A percentile compares a stretch with the other conserved stretches of the same genome.
Evolutionary conservation across 192 early-diverging fungal species (phyloP).

Genomic region (Umbelopsis sp.): DNA sequence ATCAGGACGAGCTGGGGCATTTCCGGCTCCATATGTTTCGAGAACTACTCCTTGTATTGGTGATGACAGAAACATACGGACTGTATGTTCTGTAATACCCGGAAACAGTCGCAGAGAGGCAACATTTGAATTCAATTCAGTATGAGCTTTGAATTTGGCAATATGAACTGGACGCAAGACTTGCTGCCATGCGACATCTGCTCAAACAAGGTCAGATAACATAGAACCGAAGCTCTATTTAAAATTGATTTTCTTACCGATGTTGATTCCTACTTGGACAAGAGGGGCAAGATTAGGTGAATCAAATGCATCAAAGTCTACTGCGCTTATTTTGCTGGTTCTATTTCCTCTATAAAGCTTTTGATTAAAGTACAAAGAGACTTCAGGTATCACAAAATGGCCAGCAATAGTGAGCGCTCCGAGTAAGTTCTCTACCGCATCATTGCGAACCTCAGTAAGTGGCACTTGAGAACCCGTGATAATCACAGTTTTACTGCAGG

Average conservation of each 20-base stretch:
- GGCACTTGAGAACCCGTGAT: slow-evolving; percentile 98
- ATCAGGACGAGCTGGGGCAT: slow-evolving; percentile 89
- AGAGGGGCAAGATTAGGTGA: slow-evolving; percentile 89
- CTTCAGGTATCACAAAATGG: slow-evolving; percentile 97
- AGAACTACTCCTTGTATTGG: slow-evolving; percentile 91
- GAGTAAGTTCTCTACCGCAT: slow-evolving; percentile 95
- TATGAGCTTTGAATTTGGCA: slow-evolving; percentile 82
- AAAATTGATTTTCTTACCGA: slow-evolving; percentile 50
- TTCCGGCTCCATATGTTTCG: slow-evolving; percentile 97
- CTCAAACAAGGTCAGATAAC: background rate
- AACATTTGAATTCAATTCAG: slow-evolving; percentile 84
- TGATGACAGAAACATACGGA: slow-evolving; percentile 83
- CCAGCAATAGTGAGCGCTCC: slow-evolving; percentile 97
- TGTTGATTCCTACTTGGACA: slow-evolving; percentile 96
- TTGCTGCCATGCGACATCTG: slow-evolving; percentile 90
- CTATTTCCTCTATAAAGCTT: slow-evolving; percentile 93
- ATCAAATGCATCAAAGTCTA: slow-evolving; percentile 84
- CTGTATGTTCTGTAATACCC: slow-evolving; percentile 87
- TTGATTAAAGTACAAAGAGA: slow-evolving; percentile 91
- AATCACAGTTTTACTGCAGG: slow-evolving; percentile 87
- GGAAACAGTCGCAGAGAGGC: slow-evolving; percentile 91
- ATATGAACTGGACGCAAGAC: slow-evolving; percentile 86
- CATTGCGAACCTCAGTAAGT: slow-evolving; percentile 95
- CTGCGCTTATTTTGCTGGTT: slow-evolving; percentile 74
- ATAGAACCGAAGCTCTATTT: background rate